These are phyloP conservation scores for Penicillium parvum DNA, from an alignment of 495 filamentous ascomycete genomes.

Conservation along the genomic window DNA sequence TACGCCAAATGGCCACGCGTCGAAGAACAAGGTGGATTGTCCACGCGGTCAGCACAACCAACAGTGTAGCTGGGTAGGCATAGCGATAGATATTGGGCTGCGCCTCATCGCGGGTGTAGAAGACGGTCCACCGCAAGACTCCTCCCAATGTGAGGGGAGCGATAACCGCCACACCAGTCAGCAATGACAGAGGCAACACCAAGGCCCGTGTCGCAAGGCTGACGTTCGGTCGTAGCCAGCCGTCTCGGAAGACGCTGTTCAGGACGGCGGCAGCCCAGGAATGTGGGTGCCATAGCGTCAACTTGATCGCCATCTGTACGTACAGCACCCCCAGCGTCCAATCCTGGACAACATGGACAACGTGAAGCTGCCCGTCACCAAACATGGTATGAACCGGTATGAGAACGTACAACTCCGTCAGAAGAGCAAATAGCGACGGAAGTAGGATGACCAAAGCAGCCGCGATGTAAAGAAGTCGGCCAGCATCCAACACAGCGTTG, in stretches of 20 bases:
- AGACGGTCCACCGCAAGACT: conserved; percentile 39
- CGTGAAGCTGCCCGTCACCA: conserved; percentile 51
- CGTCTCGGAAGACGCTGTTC: conserved; percentile 67
- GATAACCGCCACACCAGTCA: conserved; percentile 55
- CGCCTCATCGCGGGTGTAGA: conserved; percentile 38
- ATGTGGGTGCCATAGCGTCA: conserved; percentile 58
- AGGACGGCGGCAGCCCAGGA: conserved; percentile 71
- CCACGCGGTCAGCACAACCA: conserved; percentile 41
- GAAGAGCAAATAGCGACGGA: conserved; percentile 73
- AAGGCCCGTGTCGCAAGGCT: conserved; percentile 76
- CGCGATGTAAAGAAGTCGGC: conserved; percentile 65
- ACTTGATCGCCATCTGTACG: conserved; percentile 73
- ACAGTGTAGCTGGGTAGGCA: conserved; percentile 59
- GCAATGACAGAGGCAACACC: conserved; percentile 62
- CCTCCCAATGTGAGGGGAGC: conserved; percentile 53
- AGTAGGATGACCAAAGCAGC: conserved; percentile 66
- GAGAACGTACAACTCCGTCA: conserved; percentile 85
- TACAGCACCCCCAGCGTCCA: conserved; percentile 95
- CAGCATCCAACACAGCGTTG: conserved; percentile 14
- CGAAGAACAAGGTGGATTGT: conserved; percentile 41
- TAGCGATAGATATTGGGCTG: conserved; percentile 63
- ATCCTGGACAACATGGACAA: conserved; percentile 83
- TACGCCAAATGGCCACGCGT: conserved; percentile 69
- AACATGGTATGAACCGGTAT: conserved; percentile 86
- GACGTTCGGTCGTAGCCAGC: conserved; percentile 78